Evolutionary conservation across 495 filamentous ascomycete genomes (phyloP), one percentile per base, ranked within the genome.

Genomic region (Annulohypoxylon stygium): DNA sequence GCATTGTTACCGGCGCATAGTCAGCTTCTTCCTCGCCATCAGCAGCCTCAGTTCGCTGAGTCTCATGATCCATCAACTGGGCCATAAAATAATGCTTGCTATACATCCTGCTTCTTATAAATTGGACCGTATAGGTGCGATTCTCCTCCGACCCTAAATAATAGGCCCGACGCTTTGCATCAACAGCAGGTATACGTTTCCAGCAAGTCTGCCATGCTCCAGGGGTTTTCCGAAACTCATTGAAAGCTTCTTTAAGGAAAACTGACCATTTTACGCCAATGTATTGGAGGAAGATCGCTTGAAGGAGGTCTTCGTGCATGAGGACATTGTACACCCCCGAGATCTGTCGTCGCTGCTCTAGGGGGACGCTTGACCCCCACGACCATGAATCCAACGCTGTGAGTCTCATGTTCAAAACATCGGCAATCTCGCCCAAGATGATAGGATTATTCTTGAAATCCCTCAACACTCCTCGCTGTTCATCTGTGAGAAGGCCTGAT

Each of bases 401-500:
- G 50, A 91, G 84, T 11, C 90, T 82, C 88, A 92, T 90, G 70
- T 91, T 92, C 47, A 93, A 77, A 14, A 92, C 90, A 75, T 92
- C 89, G 1, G 84, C 85, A 4, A 93, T 84, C 68, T 92, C 90
- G 41, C 81, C 78, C 0, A 88, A 75, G 12, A 92, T 87, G 23
- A 86, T 80, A 0, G 83, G 75, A 65, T 89, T 90, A 30, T 80
- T 82, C 59, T 85, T 81, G 66, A 91, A 90, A 61, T 91, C 89
- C 66, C 86, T 87, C 43, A 92, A 72, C 4, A 88, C 86, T 12
- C 79, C 76, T 4, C 81, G 79, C 71, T 91, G 91, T 67, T 91
- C 88, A 43, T 89, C 85, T 3, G 84, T 83, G 14, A 91, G 82
- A 16, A 91, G 82, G 47, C 90, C 89, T 0, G 86, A 85, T 9